These are phyloP conservation scores for Hypoxylon intermedium DNA, from an alignment of 495 filamentous ascomycete species.

Conservation along the genomic window DNA sequence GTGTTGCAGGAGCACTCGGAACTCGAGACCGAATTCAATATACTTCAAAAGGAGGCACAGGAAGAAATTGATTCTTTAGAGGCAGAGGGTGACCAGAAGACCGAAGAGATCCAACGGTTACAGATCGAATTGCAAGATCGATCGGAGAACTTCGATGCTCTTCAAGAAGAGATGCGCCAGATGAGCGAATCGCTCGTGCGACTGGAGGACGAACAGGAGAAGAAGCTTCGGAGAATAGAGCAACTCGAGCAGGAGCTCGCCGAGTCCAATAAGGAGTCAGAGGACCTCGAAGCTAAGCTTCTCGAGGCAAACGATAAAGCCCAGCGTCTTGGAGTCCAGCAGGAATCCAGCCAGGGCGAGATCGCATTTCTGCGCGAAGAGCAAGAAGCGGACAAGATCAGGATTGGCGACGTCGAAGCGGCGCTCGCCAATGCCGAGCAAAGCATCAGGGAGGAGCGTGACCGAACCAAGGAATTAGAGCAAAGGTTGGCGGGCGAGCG, in stretches of 20 bases:
- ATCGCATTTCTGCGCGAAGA: conserved; percentile 96
- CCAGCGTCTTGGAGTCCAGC: conserved; percentile 83
- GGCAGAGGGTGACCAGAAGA: conserved; percentile 74
- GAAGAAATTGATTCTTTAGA: conserved; percentile 86
- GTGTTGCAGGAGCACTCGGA: conserved; percentile 78
- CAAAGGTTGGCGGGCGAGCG: conserved; percentile 77
- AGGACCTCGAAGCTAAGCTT: conserved; percentile 75
- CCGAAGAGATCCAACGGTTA: conserved; percentile 73
- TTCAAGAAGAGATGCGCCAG: conserved; percentile 90
- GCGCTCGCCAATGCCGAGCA: conserved; percentile 76
- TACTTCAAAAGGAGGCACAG: conserved; percentile 78
- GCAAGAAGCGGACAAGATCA: conserved; percentile 97
- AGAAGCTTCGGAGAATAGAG: conserved; percentile 66
- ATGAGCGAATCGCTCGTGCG: conserved; percentile 83
- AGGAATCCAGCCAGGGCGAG: conserved; percentile 90
- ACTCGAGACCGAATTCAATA: conserved; percentile 79
- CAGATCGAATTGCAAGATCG: conserved; percentile 71
- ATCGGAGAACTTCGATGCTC: conserved; percentile 80
- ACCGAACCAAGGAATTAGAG: conserved; percentile 79
- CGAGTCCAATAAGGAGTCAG: conserved; percentile 77
- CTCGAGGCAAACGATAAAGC: conserved; percentile 84
- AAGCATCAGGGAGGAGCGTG: conserved; percentile 78
- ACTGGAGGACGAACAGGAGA: conserved; percentile 85
- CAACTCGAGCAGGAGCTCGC: conserved; percentile 77
- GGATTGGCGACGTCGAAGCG: conserved; percentile 90